Evolutionary conservation across 495 filamentous ascomycete genomes (phyloP).

Genomic region (Penicillium crystallinum): DNA sequence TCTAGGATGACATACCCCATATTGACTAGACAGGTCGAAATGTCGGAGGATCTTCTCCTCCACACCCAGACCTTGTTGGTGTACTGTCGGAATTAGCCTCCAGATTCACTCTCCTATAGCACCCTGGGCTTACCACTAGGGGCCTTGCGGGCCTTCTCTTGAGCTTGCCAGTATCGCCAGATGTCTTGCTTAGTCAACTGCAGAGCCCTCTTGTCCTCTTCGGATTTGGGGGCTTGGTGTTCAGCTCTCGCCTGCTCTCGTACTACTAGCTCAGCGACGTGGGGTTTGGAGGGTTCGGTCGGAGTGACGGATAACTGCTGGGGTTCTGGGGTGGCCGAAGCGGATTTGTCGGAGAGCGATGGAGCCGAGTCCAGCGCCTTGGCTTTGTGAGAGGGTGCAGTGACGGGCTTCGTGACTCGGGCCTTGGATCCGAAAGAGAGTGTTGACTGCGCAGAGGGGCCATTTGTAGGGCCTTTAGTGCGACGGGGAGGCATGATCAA

Average conservation of each 20-base stretch:
- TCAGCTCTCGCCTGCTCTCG: slow-evolving; percentile 38
- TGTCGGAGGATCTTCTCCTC: slow-evolving; percentile 83
- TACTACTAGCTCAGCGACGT: slow-evolving; percentile 47
- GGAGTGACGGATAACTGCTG: slow-evolving; percentile 18
- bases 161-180: slow-evolving; percentile 62
- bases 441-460: slow-evolving; percentile 56
- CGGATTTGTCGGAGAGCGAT: slow-evolving; percentile 32
- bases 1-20: slow-evolving; percentile 62
- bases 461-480: slow-evolving; percentile 45
- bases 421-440: slow-evolving; percentile 66
- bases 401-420: slow-evolving; percentile 67
- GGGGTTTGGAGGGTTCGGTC: slow-evolving; percentile 28
- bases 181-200: slow-evolving; percentile 60
- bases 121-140: slow-evolving; percentile 37
- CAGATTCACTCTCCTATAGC: not conserved
- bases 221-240: slow-evolving; percentile 38
- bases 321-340: slow-evolving; percentile 23
- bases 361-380: slow-evolving; percentile 35
- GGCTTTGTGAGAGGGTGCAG: slow-evolving; percentile 47
- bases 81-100: slow-evolving; percentile 43
- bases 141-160: slow-evolving; percentile 56
- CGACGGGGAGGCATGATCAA: slow-evolving; percentile 64
- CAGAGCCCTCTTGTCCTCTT: slow-evolving; percentile 51
- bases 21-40: slow-evolving; percentile 84
- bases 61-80: slow-evolving; percentile 63